Base-by-base conservation (phyloP, 106 monocot genomes). In the Xerophyta viscosa region DNA sequence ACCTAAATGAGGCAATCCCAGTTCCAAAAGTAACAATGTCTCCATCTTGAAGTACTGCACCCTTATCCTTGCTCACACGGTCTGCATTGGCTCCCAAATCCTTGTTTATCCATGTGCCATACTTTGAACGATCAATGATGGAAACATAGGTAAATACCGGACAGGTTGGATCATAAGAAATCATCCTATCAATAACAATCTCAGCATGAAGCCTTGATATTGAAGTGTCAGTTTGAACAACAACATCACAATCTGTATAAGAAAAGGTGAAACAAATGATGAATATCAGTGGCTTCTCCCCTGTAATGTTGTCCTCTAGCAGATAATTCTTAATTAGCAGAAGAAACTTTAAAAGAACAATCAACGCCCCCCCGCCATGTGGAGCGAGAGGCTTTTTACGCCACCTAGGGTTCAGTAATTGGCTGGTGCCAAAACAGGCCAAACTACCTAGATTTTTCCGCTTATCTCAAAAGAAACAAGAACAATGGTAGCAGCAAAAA, bases 1-100 rank as follows among this genome's bases (percentile, higher is more conserved):
- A 96, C 94, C 94, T 96, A 78, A 88, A 88, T 8, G 76, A 73
- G 46, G 84, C 88, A 79, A 62, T 79, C 43, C 84, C 79, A 22
- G 94, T 84, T 61, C 94, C 94, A 76, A 88, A 96, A 29, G 84
- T 76, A n/a, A 85, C 70, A 37, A 52, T 48, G 25, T 88, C 84
- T 54, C 72, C 80, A 54, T 88, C 67, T 29, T 57, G 76, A 17
- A 96, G 46, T 22, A 18, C 47, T 20, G 39, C 58, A 54, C 68
- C 81, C 62, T 85, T 60, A 49, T 76, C 61, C 27, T 78, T 73
- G 45, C 54, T 64, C 47, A 77, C 50, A 29, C 78, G 72, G 31
- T 65, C 49, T 48, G 72, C 57, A 52, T 81, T 75, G 8, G 37
- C 36, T 27, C 69, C 83, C 15, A 48, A 31, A 54, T 79, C 73